These are phyloP conservation scores for Nidula niveotomentosa DNA, from an alignment of 1,284 basidiomycete species.

Conservation along the genomic window DNA sequence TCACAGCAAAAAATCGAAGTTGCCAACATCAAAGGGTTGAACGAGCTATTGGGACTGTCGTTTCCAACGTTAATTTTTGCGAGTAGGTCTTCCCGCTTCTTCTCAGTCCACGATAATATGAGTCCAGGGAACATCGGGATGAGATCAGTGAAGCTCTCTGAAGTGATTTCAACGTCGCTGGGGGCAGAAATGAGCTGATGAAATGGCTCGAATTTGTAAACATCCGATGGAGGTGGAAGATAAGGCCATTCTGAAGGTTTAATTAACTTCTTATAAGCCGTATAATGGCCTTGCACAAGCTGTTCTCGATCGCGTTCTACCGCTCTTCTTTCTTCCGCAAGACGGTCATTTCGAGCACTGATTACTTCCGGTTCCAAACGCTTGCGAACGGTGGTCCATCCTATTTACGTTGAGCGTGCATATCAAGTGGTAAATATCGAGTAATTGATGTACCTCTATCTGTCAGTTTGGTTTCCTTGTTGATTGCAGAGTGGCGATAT, in stretches of 20 bases:
- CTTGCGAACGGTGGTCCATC: conserved; percentile 18
- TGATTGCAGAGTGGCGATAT: too few relatives aligned
- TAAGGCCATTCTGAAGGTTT: conserved; percentile 23
- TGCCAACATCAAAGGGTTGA: conserved; percentile 11
- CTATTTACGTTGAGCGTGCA: conserved; percentile 6
- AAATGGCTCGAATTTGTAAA: conserved; percentile 16
- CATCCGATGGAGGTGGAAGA: conserved; percentile 17
- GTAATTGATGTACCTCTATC: too few relatives aligned
- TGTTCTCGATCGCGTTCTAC: conserved; percentile 7
- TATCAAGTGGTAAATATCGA: too few relatives aligned
- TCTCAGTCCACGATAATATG: conserved; percentile 4
- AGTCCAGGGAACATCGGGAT: conserved; percentile 11
- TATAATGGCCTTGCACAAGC: conserved; percentile 15
- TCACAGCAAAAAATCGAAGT: conserved; percentile 15
- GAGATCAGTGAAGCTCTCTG: conserved; percentile 10
- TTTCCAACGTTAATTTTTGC: background rate
- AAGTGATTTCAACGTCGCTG: conserved; percentile 6
- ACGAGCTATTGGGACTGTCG: background rate
- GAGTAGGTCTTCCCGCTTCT: conserved; percentile 3
- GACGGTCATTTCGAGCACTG: conserved; percentile 4
- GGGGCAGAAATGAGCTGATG: conserved; percentile 14
- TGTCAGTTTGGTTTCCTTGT: too few relatives aligned
- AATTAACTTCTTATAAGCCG: conserved; percentile 16
- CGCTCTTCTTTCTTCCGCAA: conserved; percentile 3
- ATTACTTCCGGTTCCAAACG: conserved; percentile 14